phyloP scores from a whole-genome alignment of 176 grass and related monocot species.

The Raddia guianensis region DNA sequence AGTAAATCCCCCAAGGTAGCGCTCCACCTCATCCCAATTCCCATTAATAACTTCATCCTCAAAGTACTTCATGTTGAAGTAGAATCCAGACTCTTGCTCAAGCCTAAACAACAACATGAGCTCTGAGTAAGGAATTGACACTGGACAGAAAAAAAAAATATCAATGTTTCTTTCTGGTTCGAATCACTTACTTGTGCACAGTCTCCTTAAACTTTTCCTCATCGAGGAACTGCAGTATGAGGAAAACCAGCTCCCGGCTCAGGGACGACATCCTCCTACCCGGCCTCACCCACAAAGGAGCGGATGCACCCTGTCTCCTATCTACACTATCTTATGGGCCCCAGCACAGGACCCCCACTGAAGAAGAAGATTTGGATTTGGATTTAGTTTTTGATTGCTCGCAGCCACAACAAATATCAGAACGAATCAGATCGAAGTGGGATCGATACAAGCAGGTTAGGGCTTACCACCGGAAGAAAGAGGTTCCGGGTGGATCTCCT shows the following conservation, averaged over 20 bases:
- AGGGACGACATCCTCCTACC: constrained; percentile 62
- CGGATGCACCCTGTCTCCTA: constrained; percentile 27
- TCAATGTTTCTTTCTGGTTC: background rate
- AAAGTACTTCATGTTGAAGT: constrained; percentile 97
- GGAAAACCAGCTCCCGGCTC: constrained; percentile 77
- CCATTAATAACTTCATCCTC: constrained; percentile 83
- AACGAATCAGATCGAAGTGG: constrained; percentile 19
- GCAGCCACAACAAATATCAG: background rate
- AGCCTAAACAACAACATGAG: constrained; percentile 49
- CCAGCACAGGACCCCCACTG: constrained; percentile 36
- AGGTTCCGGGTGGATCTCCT: constrained; percentile 33
- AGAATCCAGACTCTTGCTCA: constrained; percentile 90
- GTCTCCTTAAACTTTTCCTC: constrained; percentile 95
- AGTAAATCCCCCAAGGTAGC: constrained; percentile 83
- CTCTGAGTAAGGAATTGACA: background rate
- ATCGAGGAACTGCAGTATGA: constrained; percentile 93
- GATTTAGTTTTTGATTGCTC: background rate
- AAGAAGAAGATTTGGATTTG: background rate
- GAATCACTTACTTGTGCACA: constrained; percentile 72
- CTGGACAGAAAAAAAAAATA: background rate
- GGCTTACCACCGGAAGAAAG: constrained; percentile 41
- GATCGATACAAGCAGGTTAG: constrained; percentile 32
- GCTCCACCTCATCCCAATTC: constrained; percentile 86
- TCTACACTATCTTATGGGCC: constrained; percentile 27
- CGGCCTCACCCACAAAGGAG: constrained; percentile 41